These are phyloP conservation scores for Tripidium arundinaceum DNA, from an alignment of 202 grass and related monocot genomes.

Conservation along the genomic window DNA sequence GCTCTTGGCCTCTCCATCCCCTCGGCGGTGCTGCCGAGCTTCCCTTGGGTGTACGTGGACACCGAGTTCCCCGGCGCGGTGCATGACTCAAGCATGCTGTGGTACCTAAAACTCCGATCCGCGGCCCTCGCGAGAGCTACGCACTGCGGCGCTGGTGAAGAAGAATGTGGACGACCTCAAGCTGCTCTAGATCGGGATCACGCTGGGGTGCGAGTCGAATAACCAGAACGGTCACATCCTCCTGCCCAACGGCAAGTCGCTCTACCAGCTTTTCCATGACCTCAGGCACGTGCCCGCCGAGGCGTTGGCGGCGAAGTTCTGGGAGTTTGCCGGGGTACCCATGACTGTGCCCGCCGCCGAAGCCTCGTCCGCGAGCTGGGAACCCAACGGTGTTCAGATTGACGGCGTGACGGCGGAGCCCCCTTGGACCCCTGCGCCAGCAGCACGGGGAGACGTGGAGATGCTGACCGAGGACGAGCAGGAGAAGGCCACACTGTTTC, in stretches of 20 bases:
- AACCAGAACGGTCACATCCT: slow-evolving; percentile 62
- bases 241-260: slow-evolving; percentile 46
- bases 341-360: slow-evolving; percentile 28
- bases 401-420: slow-evolving; percentile 2
- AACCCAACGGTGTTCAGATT: slow-evolving; percentile 7
- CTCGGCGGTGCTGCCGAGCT: too few relatives aligned
- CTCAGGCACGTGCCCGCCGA: slow-evolving; percentile 33
- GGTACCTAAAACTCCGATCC: too few relatives aligned
- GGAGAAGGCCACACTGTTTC: slow-evolving; percentile 22
- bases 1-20: too few relatives aligned
- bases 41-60: too few relatives aligned
- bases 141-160: too few relatives aligned
- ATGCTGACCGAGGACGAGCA: slow-evolving; percentile 31
- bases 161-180: too few relatives aligned
- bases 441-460: not conserved
- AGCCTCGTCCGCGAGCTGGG: not conserved
- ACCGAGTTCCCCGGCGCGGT: too few relatives aligned
- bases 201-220: slow-evolving; percentile 26
- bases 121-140: too few relatives aligned
- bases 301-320: slow-evolving; percentile 23
- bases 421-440: not conserved
- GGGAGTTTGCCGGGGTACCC: slow-evolving; percentile 35
- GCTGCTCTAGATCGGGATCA: too few relatives aligned
- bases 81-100: too few relatives aligned
- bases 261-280: slow-evolving; percentile 43